Conservation (phyloP, 306 rosid genomes). For the Herpetospermum pedunculosum region DNA sequence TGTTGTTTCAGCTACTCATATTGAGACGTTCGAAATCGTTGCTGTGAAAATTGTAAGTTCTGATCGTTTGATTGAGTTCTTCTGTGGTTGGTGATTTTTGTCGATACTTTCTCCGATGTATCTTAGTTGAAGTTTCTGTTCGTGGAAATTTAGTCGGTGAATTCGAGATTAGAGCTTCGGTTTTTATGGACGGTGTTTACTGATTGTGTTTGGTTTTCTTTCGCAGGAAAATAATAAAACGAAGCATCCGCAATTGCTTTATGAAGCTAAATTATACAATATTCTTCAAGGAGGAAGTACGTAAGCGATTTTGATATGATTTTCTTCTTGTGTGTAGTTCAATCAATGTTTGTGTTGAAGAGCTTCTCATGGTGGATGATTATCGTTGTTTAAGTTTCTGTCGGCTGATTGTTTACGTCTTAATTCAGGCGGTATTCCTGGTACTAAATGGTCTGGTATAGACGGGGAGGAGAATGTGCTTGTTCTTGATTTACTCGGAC, state of each 20-base stretch:
- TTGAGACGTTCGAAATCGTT: conserved; percentile 82
- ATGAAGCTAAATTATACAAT: conserved; percentile 82
- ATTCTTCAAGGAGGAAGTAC: conserved; percentile 97
- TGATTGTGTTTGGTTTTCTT: not conserved
- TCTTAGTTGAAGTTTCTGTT: not conserved
- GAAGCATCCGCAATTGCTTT: conserved; percentile 87
- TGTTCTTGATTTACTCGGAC: conserved; percentile 80
- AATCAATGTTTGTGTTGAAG: not conserved
- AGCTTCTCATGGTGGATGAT: not conserved
- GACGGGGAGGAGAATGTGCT: conserved; percentile 79
- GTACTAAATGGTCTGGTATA: conserved; percentile 71
- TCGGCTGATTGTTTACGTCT: not conserved
- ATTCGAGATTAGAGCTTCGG: not conserved
- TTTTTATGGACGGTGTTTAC: not conserved
- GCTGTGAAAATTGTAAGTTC: conserved; percentile 81
- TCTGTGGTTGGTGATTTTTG: not conserved
- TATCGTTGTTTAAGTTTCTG: not conserved
- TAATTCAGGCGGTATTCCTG: conserved; percentile 63
- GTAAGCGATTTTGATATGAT: conserved; percentile 6
- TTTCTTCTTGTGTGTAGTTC: not conserved
- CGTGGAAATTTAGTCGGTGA: not conserved
- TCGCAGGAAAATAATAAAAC: conserved; percentile 83
- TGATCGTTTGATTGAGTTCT: not conserved
- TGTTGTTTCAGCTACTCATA: conserved; percentile 64
- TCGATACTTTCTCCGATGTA: not conserved